These are phyloP conservation scores for Suillus paluster DNA, from an alignment of 768 basidiomycete genomes.

Conservation along the genomic window DNA sequence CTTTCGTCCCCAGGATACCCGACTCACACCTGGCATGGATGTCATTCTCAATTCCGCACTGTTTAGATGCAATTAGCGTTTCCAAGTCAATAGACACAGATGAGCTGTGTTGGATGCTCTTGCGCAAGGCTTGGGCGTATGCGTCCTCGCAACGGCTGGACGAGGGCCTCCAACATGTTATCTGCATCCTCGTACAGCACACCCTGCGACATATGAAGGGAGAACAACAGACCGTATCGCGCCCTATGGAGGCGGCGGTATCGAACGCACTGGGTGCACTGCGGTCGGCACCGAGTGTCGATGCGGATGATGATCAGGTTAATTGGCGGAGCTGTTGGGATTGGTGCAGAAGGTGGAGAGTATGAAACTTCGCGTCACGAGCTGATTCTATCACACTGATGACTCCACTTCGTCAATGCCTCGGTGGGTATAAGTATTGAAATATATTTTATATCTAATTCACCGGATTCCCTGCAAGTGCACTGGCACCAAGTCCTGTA, in stretches of 20 bases:
- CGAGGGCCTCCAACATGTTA: not conserved
- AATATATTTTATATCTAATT: too few relatives aligned
- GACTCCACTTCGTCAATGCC: too few relatives aligned
- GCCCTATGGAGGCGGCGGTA: not conserved
- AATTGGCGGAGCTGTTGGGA: not conserved
- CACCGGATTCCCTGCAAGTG: too few relatives aligned
- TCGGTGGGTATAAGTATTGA: too few relatives aligned
- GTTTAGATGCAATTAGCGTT: not conserved
- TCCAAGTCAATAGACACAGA: not conserved
- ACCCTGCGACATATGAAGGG: not conserved
- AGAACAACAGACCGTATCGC: not conserved
- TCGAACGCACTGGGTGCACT: not conserved
- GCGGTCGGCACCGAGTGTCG: not conserved
- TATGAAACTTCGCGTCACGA: not conserved
- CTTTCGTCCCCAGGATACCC: not conserved
- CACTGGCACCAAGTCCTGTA: too few relatives aligned
- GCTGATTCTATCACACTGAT: not conserved
- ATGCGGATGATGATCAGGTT: not conserved
- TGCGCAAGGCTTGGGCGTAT: not conserved
- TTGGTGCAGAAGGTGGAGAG: not conserved
- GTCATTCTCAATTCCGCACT: constrained; percentile 6
- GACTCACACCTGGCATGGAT: constrained; percentile 8
- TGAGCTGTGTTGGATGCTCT: not conserved
- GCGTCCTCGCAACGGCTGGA: not conserved
- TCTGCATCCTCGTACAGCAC: not conserved